phyloP scores from a whole-genome alignment of 2,329 filamentous ascomycete genomes.

The Arthrobotrys sphaeroides region DNA sequence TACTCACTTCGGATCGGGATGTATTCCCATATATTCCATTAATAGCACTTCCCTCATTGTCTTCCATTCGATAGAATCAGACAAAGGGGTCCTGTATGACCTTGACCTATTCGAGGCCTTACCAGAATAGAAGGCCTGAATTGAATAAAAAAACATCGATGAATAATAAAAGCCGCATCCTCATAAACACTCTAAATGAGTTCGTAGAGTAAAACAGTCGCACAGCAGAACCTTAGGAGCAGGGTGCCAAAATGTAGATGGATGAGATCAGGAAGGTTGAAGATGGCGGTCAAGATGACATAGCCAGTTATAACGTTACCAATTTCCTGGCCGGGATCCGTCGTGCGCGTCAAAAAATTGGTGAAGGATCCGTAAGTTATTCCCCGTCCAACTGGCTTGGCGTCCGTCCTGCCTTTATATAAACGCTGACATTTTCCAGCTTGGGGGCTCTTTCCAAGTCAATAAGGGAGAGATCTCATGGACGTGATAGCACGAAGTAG shows the following conservation, averaged over 20 bases:
- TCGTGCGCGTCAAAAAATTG: no score
- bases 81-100: conserved; percentile 16
- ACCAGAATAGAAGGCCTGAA: neutral
- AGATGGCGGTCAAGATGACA: neutral
- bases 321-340: no score
- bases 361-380: no score
- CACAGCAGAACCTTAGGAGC: neutral
- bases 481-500: no score
- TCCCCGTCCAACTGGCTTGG: no score
- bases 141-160: conserved; percentile 19
- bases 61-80: neutral
- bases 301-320: no score
- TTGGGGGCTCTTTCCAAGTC: no score
- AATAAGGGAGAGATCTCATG: no score
- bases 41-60: conserved; percentile 1
- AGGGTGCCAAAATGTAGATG: neutral
- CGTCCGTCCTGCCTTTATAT: no score
- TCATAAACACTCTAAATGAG: no score
- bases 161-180: conserved; percentile 4
- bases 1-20: conserved; percentile 26
- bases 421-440: no score
- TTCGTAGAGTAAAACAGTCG: neutral
- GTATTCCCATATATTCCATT: conserved; percentile 13
- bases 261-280: neutral
- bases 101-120: neutral